A percentile compares a stretch with the other conserved stretches of the same genome.
These are phyloP conservation scores for Daucus carota DNA, from an alignment of 129 eudicot species.

Conservation along the genomic window DNA sequence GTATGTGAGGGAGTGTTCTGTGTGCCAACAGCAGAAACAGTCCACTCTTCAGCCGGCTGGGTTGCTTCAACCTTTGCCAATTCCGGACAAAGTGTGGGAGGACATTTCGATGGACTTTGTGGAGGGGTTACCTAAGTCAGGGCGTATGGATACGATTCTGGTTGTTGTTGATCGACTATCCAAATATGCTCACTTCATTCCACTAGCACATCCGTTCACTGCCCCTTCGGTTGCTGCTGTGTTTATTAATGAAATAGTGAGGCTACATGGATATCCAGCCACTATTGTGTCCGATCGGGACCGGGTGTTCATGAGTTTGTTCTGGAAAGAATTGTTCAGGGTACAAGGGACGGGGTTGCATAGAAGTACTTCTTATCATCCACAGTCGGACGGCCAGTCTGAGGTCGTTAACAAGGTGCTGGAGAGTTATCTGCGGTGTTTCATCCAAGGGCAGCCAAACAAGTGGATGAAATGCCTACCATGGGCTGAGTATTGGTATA, in stretches of 20 bases:
- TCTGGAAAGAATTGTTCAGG: constrained; percentile 10
- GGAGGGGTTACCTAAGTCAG: neutral
- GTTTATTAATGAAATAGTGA: constrained; percentile 6
- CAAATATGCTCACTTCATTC: constrained; percentile 16
- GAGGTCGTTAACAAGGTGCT: neutral
- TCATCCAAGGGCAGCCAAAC: neutral
- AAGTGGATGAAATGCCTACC: too few species aligned
- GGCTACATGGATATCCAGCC: constrained; percentile 10
- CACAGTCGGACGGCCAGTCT: constrained; percentile 13
- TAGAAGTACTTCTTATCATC: constrained; percentile 2
- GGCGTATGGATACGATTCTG: neutral
- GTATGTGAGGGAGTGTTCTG: too few species aligned
- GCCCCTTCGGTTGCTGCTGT: neutral
- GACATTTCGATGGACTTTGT: neutral
- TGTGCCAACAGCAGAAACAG: too few species aligned
- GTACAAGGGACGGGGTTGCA: neutral
- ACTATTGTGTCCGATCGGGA: constrained; percentile 10
- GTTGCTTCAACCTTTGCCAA: too few species aligned
- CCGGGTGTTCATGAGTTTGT: neutral
- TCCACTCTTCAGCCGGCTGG: too few species aligned
- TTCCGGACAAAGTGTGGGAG: constrained; percentile 9
- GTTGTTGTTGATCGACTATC: constrained; percentile 15
- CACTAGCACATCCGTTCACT: constrained; percentile 3
- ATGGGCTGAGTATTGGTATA: constrained; percentile 10
- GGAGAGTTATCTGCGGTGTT: neutral